Conservation (phyloP, 225 moss, liverwort and hornwort species). For the Climacium dendroides region DNA sequence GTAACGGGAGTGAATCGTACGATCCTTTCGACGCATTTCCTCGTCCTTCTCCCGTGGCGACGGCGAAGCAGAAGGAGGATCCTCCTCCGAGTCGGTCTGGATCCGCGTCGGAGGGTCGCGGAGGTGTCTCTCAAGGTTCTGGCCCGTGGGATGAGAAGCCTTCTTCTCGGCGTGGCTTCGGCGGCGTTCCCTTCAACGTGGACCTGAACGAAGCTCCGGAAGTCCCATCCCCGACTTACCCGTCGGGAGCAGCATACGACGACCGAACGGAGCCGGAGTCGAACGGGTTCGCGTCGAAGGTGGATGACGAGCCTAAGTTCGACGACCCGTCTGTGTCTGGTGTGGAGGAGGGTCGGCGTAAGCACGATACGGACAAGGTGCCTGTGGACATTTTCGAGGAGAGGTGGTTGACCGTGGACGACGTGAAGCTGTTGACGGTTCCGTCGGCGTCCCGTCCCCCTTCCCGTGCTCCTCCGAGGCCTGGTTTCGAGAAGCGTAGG, state of each 20-base stretch:
- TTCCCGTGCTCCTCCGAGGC: conserved; percentile 64
- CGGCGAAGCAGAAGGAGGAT: conserved; percentile 22
- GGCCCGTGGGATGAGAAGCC: conserved; percentile 12
- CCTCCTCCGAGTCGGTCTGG: conserved; percentile 17
- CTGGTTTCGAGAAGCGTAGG: conserved; percentile 22
- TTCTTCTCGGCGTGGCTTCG: conserved; percentile 12
- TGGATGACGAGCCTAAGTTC: conserved; percentile 30
- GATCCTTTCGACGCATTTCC: conserved; percentile 60
- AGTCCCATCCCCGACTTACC: conserved; percentile 32
- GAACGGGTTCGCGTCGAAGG: conserved; percentile 18
- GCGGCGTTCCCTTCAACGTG: conserved; percentile 21
- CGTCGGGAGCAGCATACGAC: neutral
- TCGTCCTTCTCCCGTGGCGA: conserved; percentile 25
- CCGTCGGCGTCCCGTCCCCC: conserved; percentile 63
- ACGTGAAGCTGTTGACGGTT: conserved; percentile 57
- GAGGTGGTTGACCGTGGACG: conserved; percentile 77
- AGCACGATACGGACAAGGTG: conserved; percentile 17
- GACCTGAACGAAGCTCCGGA: conserved; percentile 39
- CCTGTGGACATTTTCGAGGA: conserved; percentile 38
- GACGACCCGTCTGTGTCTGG: conserved; percentile 10
- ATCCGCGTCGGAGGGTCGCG: conserved; percentile 16
- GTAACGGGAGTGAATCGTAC: conserved; percentile 44
- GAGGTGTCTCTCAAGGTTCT: conserved; percentile 4
- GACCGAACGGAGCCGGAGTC: neutral
- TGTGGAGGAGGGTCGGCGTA: conserved; percentile 10